Conservation (phyloP, 305 asterid genomes). For the Ilex paraguariensis region DNA sequence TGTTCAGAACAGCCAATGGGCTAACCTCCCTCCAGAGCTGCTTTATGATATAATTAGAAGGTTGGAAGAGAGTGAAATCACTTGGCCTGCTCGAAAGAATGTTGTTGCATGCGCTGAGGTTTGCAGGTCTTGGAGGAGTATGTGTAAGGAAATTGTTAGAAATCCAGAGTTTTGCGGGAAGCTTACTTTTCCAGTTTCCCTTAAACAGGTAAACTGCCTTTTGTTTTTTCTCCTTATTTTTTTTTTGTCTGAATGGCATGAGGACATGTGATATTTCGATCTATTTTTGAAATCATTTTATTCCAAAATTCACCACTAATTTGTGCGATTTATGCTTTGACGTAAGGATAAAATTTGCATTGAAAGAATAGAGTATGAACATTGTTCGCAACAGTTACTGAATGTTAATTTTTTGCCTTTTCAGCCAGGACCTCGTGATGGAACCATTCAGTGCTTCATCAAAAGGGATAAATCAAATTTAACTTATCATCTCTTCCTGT, state of each 20-base stretch:
- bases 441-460: slow-evolving; percentile 81
- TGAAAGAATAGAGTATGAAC: too few relatives aligned
- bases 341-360: too few relatives aligned
- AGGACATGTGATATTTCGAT: too few relatives aligned
- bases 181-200: slow-evolving; percentile 87
- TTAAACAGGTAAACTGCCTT: slow-evolving; percentile 60
- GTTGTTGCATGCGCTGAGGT: slow-evolving; percentile 91
- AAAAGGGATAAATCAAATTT: slow-evolving; percentile 73
- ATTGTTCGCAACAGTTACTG: background rate
- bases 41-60: slow-evolving; percentile 80
- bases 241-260: too few relatives aligned
- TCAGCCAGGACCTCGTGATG: slow-evolving; percentile 87
- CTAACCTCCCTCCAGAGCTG: slow-evolving; percentile 91
- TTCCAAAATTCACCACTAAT: too few relatives aligned
- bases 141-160: slow-evolving; percentile 83
- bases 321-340: too few relatives aligned
- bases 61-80: slow-evolving; percentile 90
- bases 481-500: slow-evolving; percentile 68
- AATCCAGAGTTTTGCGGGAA: slow-evolving; percentile 78
- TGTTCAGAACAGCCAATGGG: slow-evolving; percentile 77
- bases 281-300: too few relatives aligned
- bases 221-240: too few relatives aligned
- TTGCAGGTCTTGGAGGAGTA: slow-evolving; percentile 92
- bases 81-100: slow-evolving; percentile 86
- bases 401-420: slow-evolving; percentile 11